phyloP scores from a whole-genome alignment of 192 early-diverging fungal genomes.

The Gamsiella multidivaricata region DNA sequence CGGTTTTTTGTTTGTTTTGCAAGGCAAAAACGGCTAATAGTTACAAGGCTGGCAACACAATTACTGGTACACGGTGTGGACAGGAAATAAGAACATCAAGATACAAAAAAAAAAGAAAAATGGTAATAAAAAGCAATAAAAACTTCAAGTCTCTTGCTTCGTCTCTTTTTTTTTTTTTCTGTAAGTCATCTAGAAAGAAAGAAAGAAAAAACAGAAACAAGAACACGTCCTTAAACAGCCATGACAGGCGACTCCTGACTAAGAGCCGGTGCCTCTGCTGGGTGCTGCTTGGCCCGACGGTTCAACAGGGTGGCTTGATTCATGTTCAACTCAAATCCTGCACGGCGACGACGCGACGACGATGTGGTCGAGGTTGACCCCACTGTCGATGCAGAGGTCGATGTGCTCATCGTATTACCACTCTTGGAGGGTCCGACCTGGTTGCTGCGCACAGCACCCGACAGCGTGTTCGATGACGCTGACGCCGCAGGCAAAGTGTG shows the following conservation, averaged over 20 bases:
- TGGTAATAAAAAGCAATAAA: too few relatives aligned
- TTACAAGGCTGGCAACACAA: too few relatives aligned
- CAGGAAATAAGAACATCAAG: too few relatives aligned
- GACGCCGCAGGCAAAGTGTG: constrained; percentile 2
- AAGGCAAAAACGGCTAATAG: too few relatives aligned
- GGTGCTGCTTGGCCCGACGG: constrained; percentile 37
- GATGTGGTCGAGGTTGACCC: constrained; percentile 16
- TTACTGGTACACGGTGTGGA: too few relatives aligned
- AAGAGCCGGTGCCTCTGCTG: constrained; percentile 5
- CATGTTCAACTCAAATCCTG: constrained; percentile 46
- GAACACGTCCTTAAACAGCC: constrained; percentile 20
- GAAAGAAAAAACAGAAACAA: too few relatives aligned
- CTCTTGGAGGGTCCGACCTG: constrained; percentile 31
- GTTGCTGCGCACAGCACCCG: not conserved
- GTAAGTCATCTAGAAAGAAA: too few relatives aligned
- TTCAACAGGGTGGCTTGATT: constrained; percentile 49
- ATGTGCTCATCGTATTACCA: constrained; percentile 17
- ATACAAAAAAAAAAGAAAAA: too few relatives aligned
- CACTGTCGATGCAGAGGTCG: constrained; percentile 22
- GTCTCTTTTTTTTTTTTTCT: too few relatives aligned
- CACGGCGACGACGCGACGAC: constrained; percentile 26
- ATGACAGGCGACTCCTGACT: constrained; percentile 9
- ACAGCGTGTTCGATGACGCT: not conserved
- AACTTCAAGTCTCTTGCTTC: too few relatives aligned
- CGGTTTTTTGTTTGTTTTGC: too few relatives aligned